Percentiles rank a stretch among this genome's conserved stretches.
Evolutionary conservation across 495 filamentous ascomycete species (phyloP).

Genomic region (Neurospora sp.): DNA sequence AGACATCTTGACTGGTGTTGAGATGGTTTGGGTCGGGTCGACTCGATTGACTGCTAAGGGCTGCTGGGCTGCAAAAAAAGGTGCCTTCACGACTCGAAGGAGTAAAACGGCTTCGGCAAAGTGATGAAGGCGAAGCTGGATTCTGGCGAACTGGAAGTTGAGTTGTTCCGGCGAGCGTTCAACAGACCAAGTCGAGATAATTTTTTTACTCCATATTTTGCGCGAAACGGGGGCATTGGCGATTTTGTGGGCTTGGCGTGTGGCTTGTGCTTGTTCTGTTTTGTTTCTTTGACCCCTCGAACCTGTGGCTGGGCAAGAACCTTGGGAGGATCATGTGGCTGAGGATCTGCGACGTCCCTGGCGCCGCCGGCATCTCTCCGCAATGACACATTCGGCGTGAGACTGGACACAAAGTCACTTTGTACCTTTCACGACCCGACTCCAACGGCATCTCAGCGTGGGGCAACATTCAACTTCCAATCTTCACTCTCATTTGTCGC

Average conservation of each 20-base stretch:
- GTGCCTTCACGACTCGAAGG: constrained; percentile 59
- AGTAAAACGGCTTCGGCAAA: constrained; percentile 54
- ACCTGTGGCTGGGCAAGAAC: background rate
- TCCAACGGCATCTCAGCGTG: background rate
- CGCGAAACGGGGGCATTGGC: constrained; percentile 8
- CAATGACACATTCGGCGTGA: constrained; percentile 30
- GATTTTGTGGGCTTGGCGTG: constrained; percentile 10
- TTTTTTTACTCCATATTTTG: constrained; percentile 1
- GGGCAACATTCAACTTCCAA: background rate
- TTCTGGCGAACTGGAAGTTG: background rate
- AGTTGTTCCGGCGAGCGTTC: constrained; percentile 1
- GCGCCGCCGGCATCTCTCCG: background rate
- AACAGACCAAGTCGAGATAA: background rate
- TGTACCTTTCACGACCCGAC: background rate
- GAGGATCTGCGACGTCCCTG: background rate
- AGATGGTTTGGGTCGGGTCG: constrained; percentile 7
- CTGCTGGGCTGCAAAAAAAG: background rate
- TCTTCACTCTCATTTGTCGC: background rate
- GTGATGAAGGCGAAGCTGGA: constrained; percentile 54
- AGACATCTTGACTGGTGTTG: constrained; percentile 50
- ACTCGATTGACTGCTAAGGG: constrained; percentile 1
- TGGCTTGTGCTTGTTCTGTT: background rate
- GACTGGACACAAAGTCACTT: background rate
- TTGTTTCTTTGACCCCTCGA: background rate
- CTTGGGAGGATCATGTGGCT: background rate